Conservation (phyloP, 257 asterid genomes). For the Anisodus tanguticus region DNA sequence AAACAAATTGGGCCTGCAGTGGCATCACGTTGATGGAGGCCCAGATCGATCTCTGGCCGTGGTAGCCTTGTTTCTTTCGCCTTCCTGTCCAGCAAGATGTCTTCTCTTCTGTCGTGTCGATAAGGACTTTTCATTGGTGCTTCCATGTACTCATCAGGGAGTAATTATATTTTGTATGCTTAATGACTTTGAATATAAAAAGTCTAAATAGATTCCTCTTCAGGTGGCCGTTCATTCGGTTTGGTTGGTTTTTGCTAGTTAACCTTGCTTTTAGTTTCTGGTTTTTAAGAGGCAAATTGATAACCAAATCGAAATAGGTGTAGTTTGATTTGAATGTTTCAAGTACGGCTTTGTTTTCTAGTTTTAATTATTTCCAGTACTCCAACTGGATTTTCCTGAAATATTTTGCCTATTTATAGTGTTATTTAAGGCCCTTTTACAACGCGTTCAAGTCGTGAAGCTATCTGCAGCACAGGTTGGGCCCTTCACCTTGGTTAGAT, state of each 20-base stretch:
- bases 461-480: neutral
- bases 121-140: too few relatives aligned
- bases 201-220: neutral
- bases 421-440: neutral
- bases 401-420: neutral
- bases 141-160: neutral
- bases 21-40: too few relatives aligned
- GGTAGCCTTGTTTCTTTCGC: too few relatives aligned
- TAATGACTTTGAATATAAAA: neutral
- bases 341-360: neutral
- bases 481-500: neutral
- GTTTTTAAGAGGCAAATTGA: conserved; percentile 6
- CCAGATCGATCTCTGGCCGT: too few relatives aligned
- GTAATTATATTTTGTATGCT: neutral
- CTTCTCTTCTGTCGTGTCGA: too few relatives aligned
- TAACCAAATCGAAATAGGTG: neutral
- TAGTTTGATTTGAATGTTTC: neutral
- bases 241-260: neutral
- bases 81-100: too few relatives aligned
- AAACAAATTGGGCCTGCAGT: too few relatives aligned
- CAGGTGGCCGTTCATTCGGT: neutral
- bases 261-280: neutral
- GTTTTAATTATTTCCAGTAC: neutral
- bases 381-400: neutral
- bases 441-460: neutral